Percentiles rank a stretch among this genome's conserved stretches.
Conservation (phyloP, 2,329 filamentous ascomycete species). For the Colletotrichum tropicale region DNA sequence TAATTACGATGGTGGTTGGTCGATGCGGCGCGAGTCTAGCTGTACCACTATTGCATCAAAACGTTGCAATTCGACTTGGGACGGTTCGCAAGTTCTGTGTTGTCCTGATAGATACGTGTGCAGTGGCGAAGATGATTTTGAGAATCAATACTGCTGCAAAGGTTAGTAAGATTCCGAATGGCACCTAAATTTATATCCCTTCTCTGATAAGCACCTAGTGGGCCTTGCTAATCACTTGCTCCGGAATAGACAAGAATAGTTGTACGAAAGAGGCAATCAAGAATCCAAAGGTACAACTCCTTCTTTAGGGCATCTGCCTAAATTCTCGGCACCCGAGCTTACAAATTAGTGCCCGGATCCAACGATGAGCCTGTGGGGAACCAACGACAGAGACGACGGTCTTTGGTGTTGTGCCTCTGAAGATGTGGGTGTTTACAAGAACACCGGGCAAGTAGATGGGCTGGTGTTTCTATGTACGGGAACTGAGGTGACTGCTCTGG, state of each 20-base stretch:
- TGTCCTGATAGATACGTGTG: background rate
- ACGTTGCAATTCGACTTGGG: background rate
- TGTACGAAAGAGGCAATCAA: background rate
- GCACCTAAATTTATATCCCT: background rate
- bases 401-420: background rate
- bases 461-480: background rate
- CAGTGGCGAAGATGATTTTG: background rate
- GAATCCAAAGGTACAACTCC: accelerated
- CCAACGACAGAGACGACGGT: background rate
- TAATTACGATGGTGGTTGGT: background rate
- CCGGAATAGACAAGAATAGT: background rate
- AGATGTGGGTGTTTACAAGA: background rate
- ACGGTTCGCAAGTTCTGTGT: background rate
- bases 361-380: background rate
- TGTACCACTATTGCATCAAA: background rate
- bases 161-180: background rate
- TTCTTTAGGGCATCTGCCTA: accelerated
- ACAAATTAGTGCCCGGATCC: background rate
- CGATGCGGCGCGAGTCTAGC: background rate
- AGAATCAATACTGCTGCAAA: background rate
- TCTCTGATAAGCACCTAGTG: accelerated
- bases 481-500: background rate
- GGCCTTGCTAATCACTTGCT: background rate
- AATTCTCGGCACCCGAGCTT: background rate
- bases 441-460: accelerated